Conservation (phyloP, 305 asterid genomes). For the Euphrasia arctica region DNA sequence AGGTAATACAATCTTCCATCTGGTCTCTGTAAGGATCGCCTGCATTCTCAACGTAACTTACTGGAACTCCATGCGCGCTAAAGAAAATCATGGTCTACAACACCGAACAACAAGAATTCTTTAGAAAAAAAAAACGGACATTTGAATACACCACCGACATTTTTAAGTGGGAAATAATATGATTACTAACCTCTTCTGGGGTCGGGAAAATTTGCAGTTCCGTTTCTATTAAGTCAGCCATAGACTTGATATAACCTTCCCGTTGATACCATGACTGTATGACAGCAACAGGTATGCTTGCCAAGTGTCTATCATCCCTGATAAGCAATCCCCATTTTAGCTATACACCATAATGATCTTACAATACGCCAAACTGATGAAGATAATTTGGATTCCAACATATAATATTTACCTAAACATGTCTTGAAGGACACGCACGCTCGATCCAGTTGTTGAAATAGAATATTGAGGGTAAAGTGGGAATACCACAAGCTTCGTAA, state of each 20-base stretch:
- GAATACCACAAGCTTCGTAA: slow-evolving; percentile 78
- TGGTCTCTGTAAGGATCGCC: slow-evolving; percentile 92
- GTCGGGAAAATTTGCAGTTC: slow-evolving; percentile 53
- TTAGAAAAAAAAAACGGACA: not conserved
- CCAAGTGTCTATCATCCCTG: slow-evolving; percentile 65
- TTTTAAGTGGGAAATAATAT: slow-evolving; percentile 5
- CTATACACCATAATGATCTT: slow-evolving; percentile 4
- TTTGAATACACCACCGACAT: not conserved
- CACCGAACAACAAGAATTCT: slow-evolving; percentile 4
- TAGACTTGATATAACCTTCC: slow-evolving; percentile 75
- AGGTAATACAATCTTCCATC: slow-evolving; percentile 90
- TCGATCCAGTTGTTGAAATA: slow-evolving; percentile 96
- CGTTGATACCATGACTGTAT: slow-evolving; percentile 94
- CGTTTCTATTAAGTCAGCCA: slow-evolving; percentile 84
- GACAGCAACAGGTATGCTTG: slow-evolving; percentile 73
- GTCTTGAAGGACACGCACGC: slow-evolving; percentile 74
- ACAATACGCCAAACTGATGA: slow-evolving; percentile 1
- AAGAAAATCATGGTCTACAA: slow-evolving; percentile 78
- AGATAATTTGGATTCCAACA: not conserved
- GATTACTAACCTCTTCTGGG: slow-evolving; percentile 64
- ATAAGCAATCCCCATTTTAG: slow-evolving; percentile 18
- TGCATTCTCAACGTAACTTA: slow-evolving; percentile 85
- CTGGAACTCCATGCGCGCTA: slow-evolving; percentile 97
- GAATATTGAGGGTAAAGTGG: slow-evolving; percentile 96
- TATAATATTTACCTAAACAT: slow-evolving; percentile 53